Evolutionary conservation across 1,284 basidiomycete species (phyloP).

Genomic region (Ceratobasidium sp.): DNA sequence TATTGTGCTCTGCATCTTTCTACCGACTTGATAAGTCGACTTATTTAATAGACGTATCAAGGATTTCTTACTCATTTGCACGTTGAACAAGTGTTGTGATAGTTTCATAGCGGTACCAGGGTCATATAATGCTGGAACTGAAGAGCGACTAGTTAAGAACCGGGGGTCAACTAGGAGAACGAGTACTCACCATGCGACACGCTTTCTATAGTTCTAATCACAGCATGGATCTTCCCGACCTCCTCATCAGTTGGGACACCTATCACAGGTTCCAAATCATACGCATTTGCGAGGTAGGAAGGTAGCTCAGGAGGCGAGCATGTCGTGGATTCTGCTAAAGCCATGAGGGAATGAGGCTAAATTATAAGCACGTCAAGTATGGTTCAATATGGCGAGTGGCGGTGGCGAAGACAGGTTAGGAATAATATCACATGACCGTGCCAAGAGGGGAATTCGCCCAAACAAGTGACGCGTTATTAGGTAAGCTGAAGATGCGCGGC

Average conservation of each 20-base stretch:
- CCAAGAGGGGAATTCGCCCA: too few relatives aligned
- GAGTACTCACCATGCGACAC: constrained; percentile 11
- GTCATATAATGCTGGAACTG: constrained; percentile 13
- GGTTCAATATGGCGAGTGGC: too few relatives aligned
- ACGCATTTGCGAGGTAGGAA: background rate
- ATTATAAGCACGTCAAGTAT: too few relatives aligned
- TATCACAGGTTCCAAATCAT: constrained; percentile 3
- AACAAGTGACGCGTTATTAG: too few relatives aligned
- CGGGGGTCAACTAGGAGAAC: background rate
- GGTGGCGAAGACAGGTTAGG: too few relatives aligned
- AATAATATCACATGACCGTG: background rate
- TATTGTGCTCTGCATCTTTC: constrained; percentile 1
- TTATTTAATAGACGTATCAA: too few relatives aligned
- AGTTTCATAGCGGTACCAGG: background rate
- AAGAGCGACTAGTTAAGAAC: too few relatives aligned
- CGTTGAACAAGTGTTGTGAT: constrained; percentile 14
- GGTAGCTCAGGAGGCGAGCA: constrained; percentile 1
- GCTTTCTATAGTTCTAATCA: background rate
- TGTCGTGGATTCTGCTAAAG: constrained; percentile 1
- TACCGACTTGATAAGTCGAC: background rate
- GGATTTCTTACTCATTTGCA: constrained; percentile 36
- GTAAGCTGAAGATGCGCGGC: too few relatives aligned
- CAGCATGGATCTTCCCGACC: constrained; percentile 8
- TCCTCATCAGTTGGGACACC: constrained; percentile 21
- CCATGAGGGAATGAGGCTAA: too few relatives aligned